Evolutionary conservation across 2,329 filamentous ascomycete species (phyloP).

Genomic region (Magnaporthiopsis rhizophila): DNA sequence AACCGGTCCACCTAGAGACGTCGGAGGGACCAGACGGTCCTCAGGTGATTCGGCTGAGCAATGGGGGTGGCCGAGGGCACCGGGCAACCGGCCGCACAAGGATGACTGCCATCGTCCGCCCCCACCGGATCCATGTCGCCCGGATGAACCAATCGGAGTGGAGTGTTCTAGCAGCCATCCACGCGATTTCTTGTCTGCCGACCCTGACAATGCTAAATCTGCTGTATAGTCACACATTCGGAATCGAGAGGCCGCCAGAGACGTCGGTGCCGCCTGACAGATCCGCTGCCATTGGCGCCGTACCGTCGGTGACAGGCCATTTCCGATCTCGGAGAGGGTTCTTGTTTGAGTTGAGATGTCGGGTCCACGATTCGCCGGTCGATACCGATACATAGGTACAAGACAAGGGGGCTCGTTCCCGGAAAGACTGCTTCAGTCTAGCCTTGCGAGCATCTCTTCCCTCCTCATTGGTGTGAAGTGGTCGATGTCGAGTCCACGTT

Average conservation of each 20-base stretch:
- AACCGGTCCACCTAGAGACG: background rate
- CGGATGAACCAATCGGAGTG: background rate
- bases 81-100: background rate
- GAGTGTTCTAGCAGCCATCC: background rate
- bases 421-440: conserved; percentile 60
- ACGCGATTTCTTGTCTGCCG: background rate
- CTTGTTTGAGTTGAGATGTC: conserved; percentile 6
- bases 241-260: background rate
- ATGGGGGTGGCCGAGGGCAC: background rate
- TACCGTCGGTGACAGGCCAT: conserved; percentile 5
- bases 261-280: background rate
- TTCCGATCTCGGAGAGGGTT: background rate
- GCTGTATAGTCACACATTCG: background rate
- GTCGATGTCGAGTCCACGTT: conserved; percentile 83
- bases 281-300: conserved; percentile 2
- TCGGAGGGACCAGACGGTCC: background rate
- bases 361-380: conserved; percentile 10
- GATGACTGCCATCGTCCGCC: background rate
- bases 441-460: conserved; percentile 94
- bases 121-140: background rate
- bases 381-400: conserved; percentile 6
- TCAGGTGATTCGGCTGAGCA: background rate
- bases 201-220: background rate
- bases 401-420: conserved; percentile 1
- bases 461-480: conserved; percentile 86